These are phyloP conservation scores for Castanea mollissima DNA, from an alignment of 306 rosid species.

Conservation along the genomic window DNA sequence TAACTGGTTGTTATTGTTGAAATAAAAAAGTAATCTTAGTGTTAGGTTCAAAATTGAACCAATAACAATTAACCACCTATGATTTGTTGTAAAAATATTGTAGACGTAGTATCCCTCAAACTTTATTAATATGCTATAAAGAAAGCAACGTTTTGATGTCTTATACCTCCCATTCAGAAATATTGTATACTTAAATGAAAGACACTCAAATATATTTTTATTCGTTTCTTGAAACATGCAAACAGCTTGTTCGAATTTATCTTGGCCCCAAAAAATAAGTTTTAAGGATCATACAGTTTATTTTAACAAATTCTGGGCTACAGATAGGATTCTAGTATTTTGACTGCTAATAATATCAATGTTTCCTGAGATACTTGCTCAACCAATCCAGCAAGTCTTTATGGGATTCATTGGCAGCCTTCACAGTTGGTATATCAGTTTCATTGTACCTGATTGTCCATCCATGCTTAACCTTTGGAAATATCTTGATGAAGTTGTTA, in stretches of 20 bases:
- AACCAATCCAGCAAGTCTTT: conserved; percentile 1
- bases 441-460: conserved; percentile 8
- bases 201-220: too few species aligned
- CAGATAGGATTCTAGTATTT: not conserved
- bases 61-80: too few species aligned
- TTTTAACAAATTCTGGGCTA: not conserved
- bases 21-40: too few species aligned
- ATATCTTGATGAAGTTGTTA: not conserved
- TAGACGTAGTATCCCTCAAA: too few species aligned
- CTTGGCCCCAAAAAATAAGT: not conserved
- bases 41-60: too few species aligned
- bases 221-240: too few species aligned
- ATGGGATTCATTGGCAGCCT: conserved; percentile 4
- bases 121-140: too few species aligned
- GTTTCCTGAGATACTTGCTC: not conserved
- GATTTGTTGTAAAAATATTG: too few species aligned
- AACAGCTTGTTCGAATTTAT: not conserved
- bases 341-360: not conserved
- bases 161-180: too few species aligned
- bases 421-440: not conserved
- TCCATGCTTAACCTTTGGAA: conserved; percentile 7
- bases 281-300: not conserved
- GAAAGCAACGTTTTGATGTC: too few species aligned
- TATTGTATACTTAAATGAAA: too few species aligned
- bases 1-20: too few species aligned